phyloP scores from a whole-genome alignment of 208 protist species.

The Crithidia thermophila region DNA sequence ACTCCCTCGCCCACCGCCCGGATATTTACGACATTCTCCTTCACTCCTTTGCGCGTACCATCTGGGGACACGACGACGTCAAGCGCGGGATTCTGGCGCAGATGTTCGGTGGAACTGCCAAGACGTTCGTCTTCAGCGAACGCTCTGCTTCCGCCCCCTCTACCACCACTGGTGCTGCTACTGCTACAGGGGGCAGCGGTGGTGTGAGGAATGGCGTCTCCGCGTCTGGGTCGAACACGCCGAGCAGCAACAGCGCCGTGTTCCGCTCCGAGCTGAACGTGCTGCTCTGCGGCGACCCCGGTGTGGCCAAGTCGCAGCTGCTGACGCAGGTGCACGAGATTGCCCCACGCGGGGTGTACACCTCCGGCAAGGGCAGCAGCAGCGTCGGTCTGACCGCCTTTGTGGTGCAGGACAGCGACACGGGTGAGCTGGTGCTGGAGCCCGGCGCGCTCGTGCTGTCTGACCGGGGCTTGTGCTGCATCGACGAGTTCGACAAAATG shows the following conservation, averaged over 20 bases:
- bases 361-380: slow-evolving; percentile 98
- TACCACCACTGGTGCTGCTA: no score
- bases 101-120: slow-evolving; percentile 98
- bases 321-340: slow-evolving; percentile 98
- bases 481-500: slow-evolving; percentile 99
- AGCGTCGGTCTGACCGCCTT: slow-evolving; percentile 99
- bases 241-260: slow-evolving; percentile 53
- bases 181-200: background rate
- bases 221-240: no score
- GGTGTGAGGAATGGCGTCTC: background rate
- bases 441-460: slow-evolving; percentile 98
- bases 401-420: slow-evolving; percentile 97
- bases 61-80: slow-evolving; percentile 98
- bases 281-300: slow-evolving; percentile 99
- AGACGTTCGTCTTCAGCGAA: slow-evolving; percentile 85
- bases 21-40: slow-evolving; percentile 98
- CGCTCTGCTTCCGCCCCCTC: background rate
- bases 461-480: slow-evolving; percentile 99
- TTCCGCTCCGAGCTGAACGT: slow-evolving; percentile 98
- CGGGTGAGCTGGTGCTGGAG: slow-evolving; percentile 98
- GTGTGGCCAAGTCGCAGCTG: slow-evolving; percentile 99
- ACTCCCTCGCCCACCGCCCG: slow-evolving; percentile 67
- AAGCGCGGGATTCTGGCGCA: slow-evolving; percentile 99
- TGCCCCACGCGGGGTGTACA: slow-evolving; percentile 98
- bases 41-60: slow-evolving; percentile 96